Evolutionary conservation across 352 stramenopile genomes (phyloP).

Genomic region (Albugo candida): DNA sequence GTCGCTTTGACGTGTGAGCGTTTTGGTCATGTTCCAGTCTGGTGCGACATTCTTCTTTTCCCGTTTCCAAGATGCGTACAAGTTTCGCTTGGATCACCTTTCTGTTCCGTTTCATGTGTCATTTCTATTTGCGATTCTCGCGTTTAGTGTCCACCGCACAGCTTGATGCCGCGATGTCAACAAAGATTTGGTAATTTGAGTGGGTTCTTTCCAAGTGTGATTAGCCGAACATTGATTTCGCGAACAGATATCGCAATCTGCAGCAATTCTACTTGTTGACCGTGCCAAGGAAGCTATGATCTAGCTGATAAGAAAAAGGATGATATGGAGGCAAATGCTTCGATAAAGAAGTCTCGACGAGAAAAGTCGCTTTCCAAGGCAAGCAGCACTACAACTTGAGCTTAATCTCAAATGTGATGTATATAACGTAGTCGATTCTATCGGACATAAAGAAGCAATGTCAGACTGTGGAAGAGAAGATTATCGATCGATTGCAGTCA

Average conservation of each 20-base stretch:
- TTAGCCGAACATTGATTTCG: not conserved
- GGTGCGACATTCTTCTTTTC: slow-evolving; percentile 7
- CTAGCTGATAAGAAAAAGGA: slow-evolving; percentile 21
- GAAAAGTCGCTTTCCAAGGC: slow-evolving; percentile 42
- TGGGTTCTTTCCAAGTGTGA: not conserved
- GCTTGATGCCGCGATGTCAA: slow-evolving; percentile 36
- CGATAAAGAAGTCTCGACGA: slow-evolving; percentile 27
- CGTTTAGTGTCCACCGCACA: slow-evolving; percentile 38
- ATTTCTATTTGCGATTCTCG: slow-evolving; percentile 3
- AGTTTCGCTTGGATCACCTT: slow-evolving; percentile 17
- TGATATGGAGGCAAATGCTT: slow-evolving; percentile 11
- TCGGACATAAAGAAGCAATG: slow-evolving; percentile 37
- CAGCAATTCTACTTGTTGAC: slow-evolving; percentile 16
- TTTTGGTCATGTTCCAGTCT: slow-evolving; percentile 11
- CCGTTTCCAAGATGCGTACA: not conserved
- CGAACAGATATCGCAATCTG: slow-evolving; percentile 18
- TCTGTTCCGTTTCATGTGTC: slow-evolving; percentile 15
- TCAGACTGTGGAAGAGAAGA: slow-evolving; percentile 25
- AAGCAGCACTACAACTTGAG: slow-evolving; percentile 2
- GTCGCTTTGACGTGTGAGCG: not conserved
- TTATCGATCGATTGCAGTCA: slow-evolving; percentile 31
- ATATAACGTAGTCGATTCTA: too few species aligned
- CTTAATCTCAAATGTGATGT: too few species aligned
- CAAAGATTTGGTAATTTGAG: slow-evolving; percentile 12
- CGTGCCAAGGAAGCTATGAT: slow-evolving; percentile 15